These are phyloP conservation scores for Glebionis coronaria DNA, from an alignment of 129 eudicot species.

Conservation along the genomic window DNA sequence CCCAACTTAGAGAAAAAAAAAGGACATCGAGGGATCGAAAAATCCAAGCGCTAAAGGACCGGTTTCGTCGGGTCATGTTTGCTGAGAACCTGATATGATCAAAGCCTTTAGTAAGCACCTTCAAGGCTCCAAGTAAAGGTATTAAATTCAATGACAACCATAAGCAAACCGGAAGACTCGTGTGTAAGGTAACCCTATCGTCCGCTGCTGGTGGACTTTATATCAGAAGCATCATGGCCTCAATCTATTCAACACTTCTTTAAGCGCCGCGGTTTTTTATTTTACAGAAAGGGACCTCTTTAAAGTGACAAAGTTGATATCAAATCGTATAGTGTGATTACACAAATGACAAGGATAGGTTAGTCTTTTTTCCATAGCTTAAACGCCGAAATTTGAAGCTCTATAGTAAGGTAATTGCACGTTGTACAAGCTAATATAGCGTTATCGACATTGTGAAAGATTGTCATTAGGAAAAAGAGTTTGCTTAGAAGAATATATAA, in stretches of 20 bases:
- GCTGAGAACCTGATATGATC: constrained; percentile 24
- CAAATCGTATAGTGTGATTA: neutral
- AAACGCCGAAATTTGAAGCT: neutral
- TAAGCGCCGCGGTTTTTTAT: neutral
- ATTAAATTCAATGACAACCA: constrained; percentile 22
- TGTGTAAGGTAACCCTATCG: too few relatives aligned
- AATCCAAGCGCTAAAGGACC: constrained; percentile 17
- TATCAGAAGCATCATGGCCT: too few relatives aligned
- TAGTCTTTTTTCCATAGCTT: neutral
- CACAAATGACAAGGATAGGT: constrained; percentile 2
- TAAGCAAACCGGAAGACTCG: too few relatives aligned
- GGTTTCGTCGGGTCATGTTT: constrained; percentile 48
- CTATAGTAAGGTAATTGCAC: neutral
- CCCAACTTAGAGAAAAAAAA: constrained; percentile 8
- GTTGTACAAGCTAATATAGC: neutral
- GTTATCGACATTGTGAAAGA: neutral
- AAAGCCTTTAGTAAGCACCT: constrained; percentile 25
- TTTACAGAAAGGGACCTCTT: neutral
- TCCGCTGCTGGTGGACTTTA: too few relatives aligned
- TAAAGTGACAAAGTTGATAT: neutral
- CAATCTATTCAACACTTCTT: neutral
- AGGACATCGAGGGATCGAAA: constrained; percentile 5
- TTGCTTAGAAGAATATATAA: constrained; percentile 21
- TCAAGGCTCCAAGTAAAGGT: constrained; percentile 8
- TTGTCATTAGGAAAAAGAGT: neutral